Evolutionary conservation across 345 rosid genomes (phyloP), one percentile per base, ranked within the genome.

Genomic region (Brassica carinata): DNA sequence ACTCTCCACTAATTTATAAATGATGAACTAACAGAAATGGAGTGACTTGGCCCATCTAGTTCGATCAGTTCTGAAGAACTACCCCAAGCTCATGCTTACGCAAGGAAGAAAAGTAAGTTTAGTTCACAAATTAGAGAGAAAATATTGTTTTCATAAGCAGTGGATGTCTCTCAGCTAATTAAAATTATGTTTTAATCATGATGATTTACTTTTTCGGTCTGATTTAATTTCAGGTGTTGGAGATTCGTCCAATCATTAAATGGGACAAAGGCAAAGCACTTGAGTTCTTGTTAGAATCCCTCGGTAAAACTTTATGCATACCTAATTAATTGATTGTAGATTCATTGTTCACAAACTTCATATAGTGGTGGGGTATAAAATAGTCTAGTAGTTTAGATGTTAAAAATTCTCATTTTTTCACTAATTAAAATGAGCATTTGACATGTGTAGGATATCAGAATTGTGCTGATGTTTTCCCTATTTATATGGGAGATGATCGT

Each of bases 221-320:
- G 57, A 48, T 48, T 48, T 48, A 53, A 53, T 71, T 30, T 3
- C 9, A 95, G 99, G 99, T 96, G 14, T 63, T 96, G 7, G 99
- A 96, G 85, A 88, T 96, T 69, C 94, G 99, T 18, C 99, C 99
- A 5, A 83, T 83, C 0, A 96, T 96, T 65, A 88, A 93, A 82
- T 96, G 98, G 99, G 95, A 96, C 84, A 96, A 96, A 83, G 99
- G 99, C 75, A 93, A 94, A 84, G 99, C 99, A 64, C 97, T 96
- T 63, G 99, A 96, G 77, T n/a, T n/a, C n/a, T n/a, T n/a, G n/a
- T n/a, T n/a, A n/a, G 97, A 94, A 75, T 90, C 97, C 65, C 90
- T 96, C 18, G 99, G 99, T 96, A 71, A 90, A 86, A 77, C 81
- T 27, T 76, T 31, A 11, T 55, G 27, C 14, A 26, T 45, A 2